A percentile compares a stretch with the other conserved stretches of the same genome.
These are phyloP conservation scores for Microdochium paspali DNA, from an alignment of 2,329 filamentous ascomycete genomes.

Conservation along the genomic window DNA sequence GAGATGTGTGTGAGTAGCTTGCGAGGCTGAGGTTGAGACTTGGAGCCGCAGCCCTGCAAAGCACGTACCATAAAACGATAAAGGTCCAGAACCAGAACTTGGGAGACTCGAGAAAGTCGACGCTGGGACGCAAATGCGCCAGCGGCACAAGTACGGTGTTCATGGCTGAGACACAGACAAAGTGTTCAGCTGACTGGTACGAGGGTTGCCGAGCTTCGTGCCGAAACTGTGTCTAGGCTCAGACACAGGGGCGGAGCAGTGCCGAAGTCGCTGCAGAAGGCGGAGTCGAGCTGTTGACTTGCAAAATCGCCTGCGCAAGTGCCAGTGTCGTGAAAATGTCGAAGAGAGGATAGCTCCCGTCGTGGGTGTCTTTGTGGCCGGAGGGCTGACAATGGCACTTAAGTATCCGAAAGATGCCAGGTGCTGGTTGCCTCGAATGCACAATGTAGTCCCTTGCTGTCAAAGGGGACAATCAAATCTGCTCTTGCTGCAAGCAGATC, in stretches of 20 bases:
- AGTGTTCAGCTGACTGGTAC: too few relatives aligned
- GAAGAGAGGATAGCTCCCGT: too few relatives aligned
- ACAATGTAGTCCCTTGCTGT: neutral
- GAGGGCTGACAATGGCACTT: too few relatives aligned
- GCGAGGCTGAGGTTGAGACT: neutral
- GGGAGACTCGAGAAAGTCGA: neutral
- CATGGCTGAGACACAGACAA: neutral
- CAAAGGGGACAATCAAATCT: neutral
- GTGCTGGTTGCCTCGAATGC: neutral
- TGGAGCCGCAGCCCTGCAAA: constrained; percentile 1
- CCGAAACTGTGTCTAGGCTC: too few relatives aligned
- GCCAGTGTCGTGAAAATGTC: too few relatives aligned
- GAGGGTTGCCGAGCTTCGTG: too few relatives aligned
- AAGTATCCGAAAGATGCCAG: too few relatives aligned
- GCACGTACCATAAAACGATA: constrained; percentile 34
- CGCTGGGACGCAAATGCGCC: neutral
- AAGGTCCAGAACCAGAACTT: constrained; percentile 13
- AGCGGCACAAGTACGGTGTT: neutral
- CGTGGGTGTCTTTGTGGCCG: too few relatives aligned
- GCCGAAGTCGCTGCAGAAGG: too few relatives aligned
- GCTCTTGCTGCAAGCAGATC: neutral
- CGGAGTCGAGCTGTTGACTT: too few relatives aligned
- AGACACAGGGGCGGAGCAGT: too few relatives aligned
- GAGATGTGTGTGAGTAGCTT: constrained; percentile 5
- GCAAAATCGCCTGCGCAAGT: too few relatives aligned